Evolutionary conservation across 2,329 filamentous ascomycete species (phyloP), one percentile per base, ranked within the genome.

Genomic region (Knufia petricola): DNA sequence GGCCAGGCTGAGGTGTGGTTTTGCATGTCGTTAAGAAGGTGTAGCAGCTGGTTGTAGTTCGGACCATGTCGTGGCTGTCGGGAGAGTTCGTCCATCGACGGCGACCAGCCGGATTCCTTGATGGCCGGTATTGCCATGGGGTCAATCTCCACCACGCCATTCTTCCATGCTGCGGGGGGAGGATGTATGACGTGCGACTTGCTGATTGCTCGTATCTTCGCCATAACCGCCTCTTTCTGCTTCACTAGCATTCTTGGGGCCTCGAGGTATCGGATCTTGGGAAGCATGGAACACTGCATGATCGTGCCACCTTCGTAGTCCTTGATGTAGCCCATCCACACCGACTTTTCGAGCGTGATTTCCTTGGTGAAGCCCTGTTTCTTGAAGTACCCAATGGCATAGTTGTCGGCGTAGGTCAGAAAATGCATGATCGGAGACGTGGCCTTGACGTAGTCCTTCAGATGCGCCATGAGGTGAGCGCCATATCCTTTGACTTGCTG

Each of bases 301-400:
- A 98, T 94, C 0, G 92, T 98, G 50, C 92, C 92, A 50, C 92
- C 92, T 68, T 98, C 92, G 65, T 98, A 98, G 64, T 98, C 92
- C 64, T 98, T 98, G 72, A 98, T 98, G 61, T 96, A 98, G 2
- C 92, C 92, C 92, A 96, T 96, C 92, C 92, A 98, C 2, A 87
- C 82, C 2, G 83, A 81, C 60, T 82, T 85, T 51, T 92, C 85
- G 1, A 98, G 78, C 0, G 89, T 95, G 55, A 98, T 96, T 60
- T 98, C 90, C 65, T 98, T 98, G 1, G 92, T 96, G 63, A 98
- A 98, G 0, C 92, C 92, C 64, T 98, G 92, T 65, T 98, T 98
- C 67, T 96, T 94, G 69, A 98, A 98, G 66, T 96, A 98, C 9
- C 92, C 92, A 56, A 95, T 98, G 32, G 92, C 92, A 62, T 96